Conservation (phyloP, 306 rosid genomes). For the Prunus davidiana region DNA sequence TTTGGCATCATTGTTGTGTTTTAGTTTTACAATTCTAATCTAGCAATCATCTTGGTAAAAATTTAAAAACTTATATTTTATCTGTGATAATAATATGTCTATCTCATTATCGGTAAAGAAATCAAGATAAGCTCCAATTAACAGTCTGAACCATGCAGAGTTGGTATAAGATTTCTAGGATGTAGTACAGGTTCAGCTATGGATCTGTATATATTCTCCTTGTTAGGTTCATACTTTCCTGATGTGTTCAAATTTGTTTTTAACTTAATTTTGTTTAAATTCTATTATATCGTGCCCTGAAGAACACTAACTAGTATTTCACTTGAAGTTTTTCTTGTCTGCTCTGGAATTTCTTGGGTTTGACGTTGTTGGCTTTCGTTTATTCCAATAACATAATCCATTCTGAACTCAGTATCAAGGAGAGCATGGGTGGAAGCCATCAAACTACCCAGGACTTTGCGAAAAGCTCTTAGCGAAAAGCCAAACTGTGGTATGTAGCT, state of each 20-base stretch:
- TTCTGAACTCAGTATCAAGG: conserved; percentile 83
- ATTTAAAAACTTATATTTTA: no score
- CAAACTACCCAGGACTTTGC: conserved; percentile 81
- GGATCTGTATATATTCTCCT: neutral
- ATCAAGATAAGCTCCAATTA: neutral
- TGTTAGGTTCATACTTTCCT: neutral
- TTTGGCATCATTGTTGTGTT: no score
- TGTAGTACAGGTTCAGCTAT: neutral
- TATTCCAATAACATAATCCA: conserved; percentile 1
- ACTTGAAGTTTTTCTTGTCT: neutral
- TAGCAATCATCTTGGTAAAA: no score
- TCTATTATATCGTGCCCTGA: neutral
- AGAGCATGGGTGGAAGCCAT: conserved; percentile 88
- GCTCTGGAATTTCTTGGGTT: conserved; percentile 9
- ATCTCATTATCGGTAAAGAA: no score
- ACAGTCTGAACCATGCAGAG: neutral
- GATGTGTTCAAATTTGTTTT: neutral
- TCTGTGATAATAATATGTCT: no score
- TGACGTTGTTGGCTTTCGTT: neutral
- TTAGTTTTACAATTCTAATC: no score
- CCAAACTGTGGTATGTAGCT: conserved; percentile 85
- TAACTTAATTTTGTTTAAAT: neutral
- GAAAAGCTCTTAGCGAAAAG: conserved; percentile 87
- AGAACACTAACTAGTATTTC: neutral
- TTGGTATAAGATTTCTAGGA: neutral